phyloP scores from a whole-genome alignment of 805 yeast genomes.

The Spathaspora arborariae region DNA sequence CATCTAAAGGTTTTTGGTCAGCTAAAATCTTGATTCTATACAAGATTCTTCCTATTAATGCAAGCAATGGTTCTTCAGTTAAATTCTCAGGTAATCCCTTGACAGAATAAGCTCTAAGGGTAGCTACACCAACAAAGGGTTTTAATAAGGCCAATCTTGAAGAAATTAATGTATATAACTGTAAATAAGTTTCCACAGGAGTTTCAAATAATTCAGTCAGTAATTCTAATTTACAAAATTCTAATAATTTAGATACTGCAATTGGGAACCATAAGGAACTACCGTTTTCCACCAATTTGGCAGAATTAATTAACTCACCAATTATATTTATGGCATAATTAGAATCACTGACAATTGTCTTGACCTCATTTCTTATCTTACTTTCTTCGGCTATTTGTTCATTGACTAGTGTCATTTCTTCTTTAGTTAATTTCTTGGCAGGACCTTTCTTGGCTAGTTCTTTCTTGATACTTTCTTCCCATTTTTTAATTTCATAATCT shows the following conservation, averaged over 20 bases:
- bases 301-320: conserved; percentile 46
- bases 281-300: conserved; percentile 61
- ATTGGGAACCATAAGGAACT: conserved; percentile 66
- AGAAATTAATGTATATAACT: conserved; percentile 50
- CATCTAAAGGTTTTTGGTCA: conserved; percentile 68
- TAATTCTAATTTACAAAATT: conserved; percentile 34
- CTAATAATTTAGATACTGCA: conserved; percentile 50
- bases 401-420: conserved; percentile 62
- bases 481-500: conserved; percentile 79
- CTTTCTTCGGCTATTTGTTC: conserved; percentile 65
- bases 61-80: conserved; percentile 49
- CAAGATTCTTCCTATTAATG: conserved; percentile 59
- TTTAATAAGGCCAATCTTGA: conserved; percentile 49
- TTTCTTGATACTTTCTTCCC: conserved; percentile 84
- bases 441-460: conserved; percentile 55
- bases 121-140: conserved; percentile 63
- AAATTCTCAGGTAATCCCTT: conserved; percentile 44
- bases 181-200: conserved; percentile 50
- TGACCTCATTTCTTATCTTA: conserved; percentile 47
- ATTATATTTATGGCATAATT: conserved; percentile 53
- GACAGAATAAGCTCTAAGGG: conserved; percentile 53
- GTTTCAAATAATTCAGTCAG: conserved; percentile 37
- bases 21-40: conserved; percentile 73
- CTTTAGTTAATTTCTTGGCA: conserved; percentile 57
- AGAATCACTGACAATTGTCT: conserved; percentile 30